Conservation (phyloP, 1,139 yeast species). For the Kluyveromyces marxianus region DNA sequence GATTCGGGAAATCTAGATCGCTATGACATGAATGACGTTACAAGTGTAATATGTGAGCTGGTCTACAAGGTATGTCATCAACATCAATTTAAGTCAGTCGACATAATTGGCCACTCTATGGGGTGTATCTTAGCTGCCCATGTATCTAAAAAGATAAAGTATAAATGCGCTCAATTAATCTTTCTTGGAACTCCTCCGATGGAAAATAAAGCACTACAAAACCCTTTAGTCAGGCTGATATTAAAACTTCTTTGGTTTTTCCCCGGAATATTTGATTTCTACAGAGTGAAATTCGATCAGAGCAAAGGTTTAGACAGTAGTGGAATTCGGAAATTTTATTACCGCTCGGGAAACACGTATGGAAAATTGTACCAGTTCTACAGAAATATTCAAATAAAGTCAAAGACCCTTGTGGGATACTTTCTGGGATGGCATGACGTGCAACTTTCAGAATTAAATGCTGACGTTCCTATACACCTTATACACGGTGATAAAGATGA, state of each 20-base stretch:
- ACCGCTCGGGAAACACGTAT: constrained; percentile 15
- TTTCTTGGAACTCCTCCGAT: constrained; percentile 1
- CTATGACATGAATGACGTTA: constrained; percentile 21
- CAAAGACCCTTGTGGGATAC: constrained; percentile 23
- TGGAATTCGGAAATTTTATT: constrained; percentile 25
- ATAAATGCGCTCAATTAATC: constrained; percentile 2
- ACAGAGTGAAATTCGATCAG: constrained; percentile 26
- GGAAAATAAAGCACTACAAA: neutral
- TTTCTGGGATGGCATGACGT: constrained; percentile 25
- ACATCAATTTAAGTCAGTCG: constrained; percentile 5
- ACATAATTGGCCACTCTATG: constrained; percentile 27
- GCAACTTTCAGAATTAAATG: neutral
- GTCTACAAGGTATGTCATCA: constrained; percentile 2
- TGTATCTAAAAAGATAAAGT: constrained; percentile 4
- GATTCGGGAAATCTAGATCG: constrained; percentile 27
- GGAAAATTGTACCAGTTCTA: constrained; percentile 25
- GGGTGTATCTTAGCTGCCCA: constrained; percentile 25
- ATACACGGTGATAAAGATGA: constrained; percentile 9
- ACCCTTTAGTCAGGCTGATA: constrained; percentile 4
- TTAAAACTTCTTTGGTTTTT: constrained; percentile 12
- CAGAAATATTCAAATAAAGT: constrained; percentile 24
- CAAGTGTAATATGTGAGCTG: constrained; percentile 7
- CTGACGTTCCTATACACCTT: neutral
- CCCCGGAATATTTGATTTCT: constrained; percentile 24
- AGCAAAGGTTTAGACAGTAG: constrained; percentile 25